Evolutionary conservation across 352 stramenopile species (phyloP), one percentile per base, ranked within the genome.

Genomic region (Halophytophthora polymorphica): DNA sequence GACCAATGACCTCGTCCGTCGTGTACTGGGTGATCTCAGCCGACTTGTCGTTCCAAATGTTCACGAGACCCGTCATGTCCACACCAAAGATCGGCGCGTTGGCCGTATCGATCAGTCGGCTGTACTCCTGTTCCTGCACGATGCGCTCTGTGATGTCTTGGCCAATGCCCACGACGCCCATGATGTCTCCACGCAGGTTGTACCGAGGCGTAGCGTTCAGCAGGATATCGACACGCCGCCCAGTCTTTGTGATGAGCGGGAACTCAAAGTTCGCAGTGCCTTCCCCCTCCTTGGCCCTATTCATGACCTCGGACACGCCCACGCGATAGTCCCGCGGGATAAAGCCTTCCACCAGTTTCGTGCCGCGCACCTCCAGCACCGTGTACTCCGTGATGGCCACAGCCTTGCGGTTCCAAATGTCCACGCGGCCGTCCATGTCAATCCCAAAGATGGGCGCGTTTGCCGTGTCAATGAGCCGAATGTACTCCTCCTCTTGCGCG

Each of bases 351-450:
- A 98, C 86, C 5, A 98, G 58, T 6, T 84, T 81, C 8, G 74
- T 67, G 18, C 85, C 90, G 40, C 96, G 78, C 13, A 93, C 92
- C 55, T 98, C 92, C 6, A 89, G 60, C 28, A 91, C 79, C 7
- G 75, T 83, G 56, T 97, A 98, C 58, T 96, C 87, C 2, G 89
- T 97, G 39, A 93, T 93, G 14, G 86, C 83, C 2, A 80, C 80
- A 17, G 87, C 90, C 58, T 96, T 97, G 21, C 90, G 73, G 58
- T 98, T 96, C 86, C 85, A 96, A 50, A 91, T 91, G 47, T 93
- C 92, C 23, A 96, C 86, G 15, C 69, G 55, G 4, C 84, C 83
- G 13, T 95, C 61, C 25, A 77, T 79, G 51, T 96, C 87, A 12
- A 96, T 77, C 34, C 86, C 88, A 64, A 97, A 96, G 50, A 96